phyloP scores from a whole-genome alignment of 2,329 filamentous ascomycete species.

The Metarhizium humberi region DNA sequence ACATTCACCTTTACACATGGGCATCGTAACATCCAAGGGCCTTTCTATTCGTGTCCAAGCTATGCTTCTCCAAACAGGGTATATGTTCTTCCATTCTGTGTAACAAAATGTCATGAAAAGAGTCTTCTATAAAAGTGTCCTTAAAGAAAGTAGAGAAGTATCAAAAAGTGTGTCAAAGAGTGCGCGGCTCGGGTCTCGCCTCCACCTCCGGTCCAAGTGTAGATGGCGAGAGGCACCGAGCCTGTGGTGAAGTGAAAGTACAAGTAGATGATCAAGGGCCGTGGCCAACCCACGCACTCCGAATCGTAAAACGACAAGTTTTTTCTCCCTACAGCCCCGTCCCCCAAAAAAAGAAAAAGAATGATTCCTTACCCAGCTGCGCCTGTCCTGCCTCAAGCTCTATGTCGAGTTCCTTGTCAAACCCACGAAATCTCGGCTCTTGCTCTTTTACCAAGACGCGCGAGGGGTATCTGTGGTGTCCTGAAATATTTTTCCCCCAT shows the following conservation, averaged over 20 bases:
- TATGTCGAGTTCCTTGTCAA: background rate
- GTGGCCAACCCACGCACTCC: background rate
- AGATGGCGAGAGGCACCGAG: background rate
- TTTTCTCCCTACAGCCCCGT: background rate
- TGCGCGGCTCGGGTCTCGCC: background rate
- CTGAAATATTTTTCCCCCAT: background rate
- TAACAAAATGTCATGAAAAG: background rate
- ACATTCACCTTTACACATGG: background rate
- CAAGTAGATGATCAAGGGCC: background rate
- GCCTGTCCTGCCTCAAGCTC: background rate
- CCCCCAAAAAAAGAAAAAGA: background rate
- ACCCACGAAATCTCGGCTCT: background rate
- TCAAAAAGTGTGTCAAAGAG: background rate
- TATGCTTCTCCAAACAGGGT: background rate
- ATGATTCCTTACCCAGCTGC: background rate
- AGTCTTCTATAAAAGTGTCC: background rate
- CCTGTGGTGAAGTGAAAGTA: background rate
- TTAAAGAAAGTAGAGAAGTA: background rate
- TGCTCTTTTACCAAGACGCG: background rate
- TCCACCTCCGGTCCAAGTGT: background rate
- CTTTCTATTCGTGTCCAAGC: background rate
- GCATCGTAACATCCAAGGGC: background rate
- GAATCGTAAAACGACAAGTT: background rate
- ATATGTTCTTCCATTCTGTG: background rate
- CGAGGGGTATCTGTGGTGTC: slow-evolving; percentile 4